phyloP scores from a whole-genome alignment of 2,329 filamentous ascomycete species.

The Colletotrichum truncatum region DNA sequence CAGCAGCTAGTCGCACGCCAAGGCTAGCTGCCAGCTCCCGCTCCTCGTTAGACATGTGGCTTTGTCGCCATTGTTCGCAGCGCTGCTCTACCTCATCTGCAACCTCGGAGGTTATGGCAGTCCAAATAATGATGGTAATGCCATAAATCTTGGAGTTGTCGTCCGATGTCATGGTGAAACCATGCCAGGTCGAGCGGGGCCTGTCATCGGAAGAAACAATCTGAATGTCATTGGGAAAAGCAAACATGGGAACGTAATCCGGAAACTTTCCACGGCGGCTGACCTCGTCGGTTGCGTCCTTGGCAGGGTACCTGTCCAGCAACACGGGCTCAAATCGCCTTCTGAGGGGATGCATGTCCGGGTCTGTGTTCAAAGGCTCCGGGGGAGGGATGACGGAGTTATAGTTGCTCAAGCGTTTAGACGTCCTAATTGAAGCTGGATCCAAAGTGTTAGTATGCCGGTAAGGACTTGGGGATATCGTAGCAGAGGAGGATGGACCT shows the following conservation, averaged over 20 bases:
- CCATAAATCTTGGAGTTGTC: constrained; percentile 94
- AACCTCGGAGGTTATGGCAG: constrained; percentile 81
- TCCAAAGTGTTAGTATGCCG: constrained; percentile 31
- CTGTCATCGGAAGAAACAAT: constrained; percentile 95
- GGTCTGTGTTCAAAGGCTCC: constrained; percentile 87
- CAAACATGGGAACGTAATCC: constrained; percentile 99
- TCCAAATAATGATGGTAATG: constrained; percentile 92
- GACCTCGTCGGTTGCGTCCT: constrained; percentile 81
- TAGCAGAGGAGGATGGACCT: constrained; percentile 22
- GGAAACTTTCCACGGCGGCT: constrained; percentile 87
- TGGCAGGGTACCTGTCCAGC: constrained; percentile 91
- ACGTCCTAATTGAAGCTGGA: constrained; percentile 74
- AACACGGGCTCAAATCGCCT: constrained; percentile 96
- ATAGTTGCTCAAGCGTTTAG: constrained; percentile 93
- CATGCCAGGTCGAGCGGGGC: constrained; percentile 97
- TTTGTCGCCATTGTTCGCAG: constrained; percentile 86
- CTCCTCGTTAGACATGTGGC: constrained; percentile 90
- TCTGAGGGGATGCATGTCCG: constrained; percentile 95
- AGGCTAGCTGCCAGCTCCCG: constrained; percentile 91
- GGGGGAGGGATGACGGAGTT: constrained; percentile 97
- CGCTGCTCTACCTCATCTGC: constrained; percentile 85
- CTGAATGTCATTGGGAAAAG: constrained; percentile 97
- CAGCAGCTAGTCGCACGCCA: constrained; percentile 84
- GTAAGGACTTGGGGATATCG: constrained; percentile 26
- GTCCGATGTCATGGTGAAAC: constrained; percentile 95